Conservation (phyloP, 2,329 filamentous ascomycete genomes). For the Hymenoscyphus fructigenus region DNA sequence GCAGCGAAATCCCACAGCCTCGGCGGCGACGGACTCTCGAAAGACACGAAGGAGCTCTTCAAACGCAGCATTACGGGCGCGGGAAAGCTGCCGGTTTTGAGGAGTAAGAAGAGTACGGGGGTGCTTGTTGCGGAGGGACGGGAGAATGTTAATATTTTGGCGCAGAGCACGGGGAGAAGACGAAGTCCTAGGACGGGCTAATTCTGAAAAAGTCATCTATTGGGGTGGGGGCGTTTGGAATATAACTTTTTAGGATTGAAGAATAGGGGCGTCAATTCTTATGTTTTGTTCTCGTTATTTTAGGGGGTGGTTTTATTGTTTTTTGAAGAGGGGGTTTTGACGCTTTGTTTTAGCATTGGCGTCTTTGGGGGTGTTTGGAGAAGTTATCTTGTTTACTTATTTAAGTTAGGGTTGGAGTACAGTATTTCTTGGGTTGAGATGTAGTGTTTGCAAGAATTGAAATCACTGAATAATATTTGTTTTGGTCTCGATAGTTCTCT, state of each 20-base stretch:
- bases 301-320: background rate
- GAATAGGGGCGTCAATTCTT: background rate
- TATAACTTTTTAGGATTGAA: background rate
- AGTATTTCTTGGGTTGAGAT: background rate
- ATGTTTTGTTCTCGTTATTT: background rate
- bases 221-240: background rate
- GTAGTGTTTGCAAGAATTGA: background rate
- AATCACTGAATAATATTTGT: background rate
- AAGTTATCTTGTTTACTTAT: background rate
- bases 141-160: conserved; percentile 40
- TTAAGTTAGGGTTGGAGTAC: background rate
- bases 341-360: background rate
- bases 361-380: background rate
- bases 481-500: too few relatives aligned
- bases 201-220: background rate
- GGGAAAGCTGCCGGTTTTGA: conserved; percentile 44
- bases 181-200: conserved; percentile 30
- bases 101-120: conserved; percentile 37
- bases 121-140: conserved; percentile 44
- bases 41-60: conserved; percentile 25
- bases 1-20: conserved; percentile 5
- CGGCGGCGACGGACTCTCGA: conserved; percentile 4
- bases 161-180: conserved; percentile 33
- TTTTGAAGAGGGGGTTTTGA: background rate
- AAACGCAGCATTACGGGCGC: conserved; percentile 32